Conservation (phyloP, 768 basidiomycete species). For the Scleroderma bovista region DNA sequence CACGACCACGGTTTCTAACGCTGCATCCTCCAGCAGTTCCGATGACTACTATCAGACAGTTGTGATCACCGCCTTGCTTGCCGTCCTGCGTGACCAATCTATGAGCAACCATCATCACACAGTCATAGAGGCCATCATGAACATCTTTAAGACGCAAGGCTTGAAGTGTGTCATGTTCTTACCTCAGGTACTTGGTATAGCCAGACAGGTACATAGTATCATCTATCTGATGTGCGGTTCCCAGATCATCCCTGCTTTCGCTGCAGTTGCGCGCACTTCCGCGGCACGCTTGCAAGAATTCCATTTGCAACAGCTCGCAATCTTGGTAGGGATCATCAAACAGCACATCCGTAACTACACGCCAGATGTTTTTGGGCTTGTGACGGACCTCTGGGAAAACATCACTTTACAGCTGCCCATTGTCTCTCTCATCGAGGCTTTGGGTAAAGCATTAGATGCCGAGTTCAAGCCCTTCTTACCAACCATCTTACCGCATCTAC, state of each 20-base stretch:
- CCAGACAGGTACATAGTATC: slow-evolving; percentile 3
- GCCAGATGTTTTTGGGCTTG: slow-evolving; percentile 75
- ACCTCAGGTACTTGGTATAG: slow-evolving; percentile 59
- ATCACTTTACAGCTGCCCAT: slow-evolving; percentile 81
- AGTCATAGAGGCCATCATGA: slow-evolving; percentile 97
- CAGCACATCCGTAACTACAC: slow-evolving; percentile 94
- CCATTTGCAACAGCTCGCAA: slow-evolving; percentile 91
- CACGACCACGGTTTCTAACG: slow-evolving; percentile 64
- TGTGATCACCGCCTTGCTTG: slow-evolving; percentile 82
- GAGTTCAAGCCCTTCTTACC: slow-evolving; percentile 97
- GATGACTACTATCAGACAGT: slow-evolving; percentile 98
- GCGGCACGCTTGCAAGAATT: slow-evolving; percentile 84
- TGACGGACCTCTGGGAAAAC: slow-evolving; percentile 90
- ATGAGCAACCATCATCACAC: slow-evolving; percentile 83
- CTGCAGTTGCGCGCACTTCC: slow-evolving; percentile 77
- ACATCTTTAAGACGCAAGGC: slow-evolving; percentile 97
- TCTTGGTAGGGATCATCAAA: slow-evolving; percentile 93
- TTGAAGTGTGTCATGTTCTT: slow-evolving; percentile 94
- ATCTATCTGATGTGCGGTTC: slow-evolving; percentile 3
- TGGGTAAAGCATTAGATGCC: slow-evolving; percentile 90
- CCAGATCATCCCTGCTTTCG: slow-evolving; percentile 93
- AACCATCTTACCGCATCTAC: slow-evolving; percentile 78
- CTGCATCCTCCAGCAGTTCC: slow-evolving; percentile 55
- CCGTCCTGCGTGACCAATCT: slow-evolving; percentile 84
- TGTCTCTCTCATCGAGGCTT: slow-evolving; percentile 86